These are phyloP conservation scores for Logfia minima DNA, from an alignment of 129 eudicot species.

Conservation along the genomic window DNA sequence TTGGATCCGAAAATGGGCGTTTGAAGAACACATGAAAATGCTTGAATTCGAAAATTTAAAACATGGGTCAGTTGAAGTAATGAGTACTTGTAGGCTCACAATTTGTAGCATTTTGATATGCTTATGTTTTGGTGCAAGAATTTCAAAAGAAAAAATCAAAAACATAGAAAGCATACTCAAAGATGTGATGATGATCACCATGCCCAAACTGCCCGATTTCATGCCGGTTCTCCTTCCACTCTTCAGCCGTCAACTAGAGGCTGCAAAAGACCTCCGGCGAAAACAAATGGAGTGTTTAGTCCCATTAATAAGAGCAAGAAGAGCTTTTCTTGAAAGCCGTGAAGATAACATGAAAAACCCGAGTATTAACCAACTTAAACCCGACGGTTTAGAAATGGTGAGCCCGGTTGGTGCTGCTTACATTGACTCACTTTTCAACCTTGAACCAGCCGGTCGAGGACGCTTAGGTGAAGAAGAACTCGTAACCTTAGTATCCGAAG, in stretches of 20 bases:
- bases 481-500: conserved; percentile 79
- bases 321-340: conserved; percentile 55
- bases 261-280: conserved; percentile 61
- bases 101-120: conserved; percentile 86
- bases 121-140: conserved; percentile 89
- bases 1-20: conserved; percentile 92
- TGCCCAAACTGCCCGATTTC: conserved; percentile 88
- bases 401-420: conserved; percentile 96
- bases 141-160: conserved; percentile 55
- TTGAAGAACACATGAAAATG: conserved; percentile 68
- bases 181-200: conserved; percentile 91
- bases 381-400: conserved; percentile 58
- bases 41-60: conserved; percentile 41
- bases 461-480: conserved; percentile 76
- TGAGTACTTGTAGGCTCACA: conserved; percentile 79
- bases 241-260: conserved; percentile 59
- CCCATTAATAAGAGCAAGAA: conserved; percentile 61
- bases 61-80: conserved; percentile 73
- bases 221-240: conserved; percentile 74
- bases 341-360: conserved; percentile 44
- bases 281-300: conserved; percentile 67
- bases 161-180: conserved; percentile 72
- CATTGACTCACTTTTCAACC: conserved; percentile 66
- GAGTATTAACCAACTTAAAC: conserved; percentile 23
- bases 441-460: conserved; percentile 59